Conservation (phyloP, 768 basidiomycete species). For the Trametopsis cervina region DNA sequence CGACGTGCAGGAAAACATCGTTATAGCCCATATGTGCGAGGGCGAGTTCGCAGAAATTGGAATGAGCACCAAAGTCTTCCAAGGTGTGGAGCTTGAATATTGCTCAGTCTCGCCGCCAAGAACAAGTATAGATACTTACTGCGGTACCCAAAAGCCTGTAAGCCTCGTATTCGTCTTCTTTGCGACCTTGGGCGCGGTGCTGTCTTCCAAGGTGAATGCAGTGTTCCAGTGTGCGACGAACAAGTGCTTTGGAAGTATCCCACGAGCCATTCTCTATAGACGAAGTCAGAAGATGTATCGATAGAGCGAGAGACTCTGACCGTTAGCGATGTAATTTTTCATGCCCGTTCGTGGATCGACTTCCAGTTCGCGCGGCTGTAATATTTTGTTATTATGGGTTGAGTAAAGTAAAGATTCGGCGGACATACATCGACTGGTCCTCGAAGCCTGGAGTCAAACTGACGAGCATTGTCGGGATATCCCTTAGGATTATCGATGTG, state of each 20-base stretch:
- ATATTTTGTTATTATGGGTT: neutral
- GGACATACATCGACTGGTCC: conserved; percentile 66
- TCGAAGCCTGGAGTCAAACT: conserved; percentile 69
- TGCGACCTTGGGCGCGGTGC: conserved; percentile 48
- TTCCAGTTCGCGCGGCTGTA: conserved; percentile 72
- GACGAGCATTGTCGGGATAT: conserved; percentile 79
- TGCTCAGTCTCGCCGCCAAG: neutral
- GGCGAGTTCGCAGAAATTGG: conserved; percentile 83
- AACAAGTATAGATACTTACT: conserved; percentile 30
- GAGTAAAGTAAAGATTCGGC: neutral
- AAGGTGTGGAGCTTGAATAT: conserved; percentile 61
- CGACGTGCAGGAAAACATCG: conserved; percentile 83
- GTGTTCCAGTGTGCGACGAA: conserved; percentile 62
- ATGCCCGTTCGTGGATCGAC: conserved; percentile 83
- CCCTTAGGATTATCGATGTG: conserved; percentile 94
- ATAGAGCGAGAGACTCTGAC: conserved; percentile 28
- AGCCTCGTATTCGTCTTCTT: conserved; percentile 69
- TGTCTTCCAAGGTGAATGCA: conserved; percentile 78
- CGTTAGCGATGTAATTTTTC: conserved; percentile 94
- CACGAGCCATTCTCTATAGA: conserved; percentile 61
- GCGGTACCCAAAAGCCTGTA: conserved; percentile 73
- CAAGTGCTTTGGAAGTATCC: conserved; percentile 81
- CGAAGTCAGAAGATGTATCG: neutral
- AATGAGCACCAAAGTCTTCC: conserved; percentile 87
- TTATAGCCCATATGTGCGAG: conserved; percentile 67